Evolutionary conservation across 176 grass and related monocot species (phyloP).

Genomic region (Avena atlantica): DNA sequence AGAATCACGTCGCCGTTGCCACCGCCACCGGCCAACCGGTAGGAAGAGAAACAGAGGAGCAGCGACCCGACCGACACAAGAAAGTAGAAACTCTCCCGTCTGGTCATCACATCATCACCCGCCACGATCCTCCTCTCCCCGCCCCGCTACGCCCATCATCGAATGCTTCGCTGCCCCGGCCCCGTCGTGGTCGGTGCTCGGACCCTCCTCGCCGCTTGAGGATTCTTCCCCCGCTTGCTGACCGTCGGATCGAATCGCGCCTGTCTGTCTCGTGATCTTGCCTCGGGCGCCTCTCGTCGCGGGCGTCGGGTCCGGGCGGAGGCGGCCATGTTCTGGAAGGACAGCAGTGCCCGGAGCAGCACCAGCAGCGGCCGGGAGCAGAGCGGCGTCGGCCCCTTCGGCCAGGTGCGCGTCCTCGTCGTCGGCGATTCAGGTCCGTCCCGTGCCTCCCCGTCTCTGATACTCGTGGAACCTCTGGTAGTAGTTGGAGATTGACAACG

Average conservation of each 20-base stretch:
- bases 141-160: background rate
- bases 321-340: conserved; percentile 86
- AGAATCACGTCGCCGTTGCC: conserved; percentile 36
- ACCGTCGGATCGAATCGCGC: conserved; percentile 18
- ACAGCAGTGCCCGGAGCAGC: conserved; percentile 55
- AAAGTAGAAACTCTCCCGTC: background rate
- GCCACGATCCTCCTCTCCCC: conserved; percentile 3
- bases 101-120: background rate
- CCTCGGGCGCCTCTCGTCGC: background rate
- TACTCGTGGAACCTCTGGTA: conserved; percentile 14
- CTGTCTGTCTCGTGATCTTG: background rate
- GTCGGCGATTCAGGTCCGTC: conserved; percentile 83
- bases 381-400: conserved; percentile 70
- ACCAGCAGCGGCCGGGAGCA: conserved; percentile 62
- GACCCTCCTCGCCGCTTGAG: conserved; percentile 24
- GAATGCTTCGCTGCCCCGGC: conserved; percentile 16
- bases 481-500: background rate
- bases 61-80: conserved; percentile 8
- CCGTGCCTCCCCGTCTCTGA: background rate
- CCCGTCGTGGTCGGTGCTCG: conserved; percentile 3
- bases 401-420: conserved; percentile 88
- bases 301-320: background rate
- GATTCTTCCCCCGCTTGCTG: background rate
- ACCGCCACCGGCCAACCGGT: background rate
- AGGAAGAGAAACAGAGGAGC: background rate